Percentiles rank a stretch among this genome's conserved stretches.
Evolutionary conservation across 257 asterid species (phyloP).

Genomic region (Forsythia suspensa): DNA sequence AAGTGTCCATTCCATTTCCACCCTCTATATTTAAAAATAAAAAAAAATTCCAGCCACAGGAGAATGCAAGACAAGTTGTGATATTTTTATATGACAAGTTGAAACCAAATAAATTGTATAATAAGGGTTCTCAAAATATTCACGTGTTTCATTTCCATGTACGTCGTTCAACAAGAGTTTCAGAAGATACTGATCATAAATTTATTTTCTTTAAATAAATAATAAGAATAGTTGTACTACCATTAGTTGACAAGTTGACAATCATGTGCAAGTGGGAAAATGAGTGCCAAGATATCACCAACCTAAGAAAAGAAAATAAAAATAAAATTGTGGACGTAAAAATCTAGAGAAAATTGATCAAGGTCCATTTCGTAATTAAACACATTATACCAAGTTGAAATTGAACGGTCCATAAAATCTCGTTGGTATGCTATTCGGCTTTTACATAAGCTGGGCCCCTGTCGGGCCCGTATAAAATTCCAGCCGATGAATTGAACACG

Average conservation of each 20-base stretch:
- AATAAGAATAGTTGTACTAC: not conserved
- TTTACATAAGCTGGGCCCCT: conserved; percentile 10
- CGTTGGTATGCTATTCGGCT: not conserved
- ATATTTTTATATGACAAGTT: not conserved
- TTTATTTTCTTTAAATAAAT: not conserved
- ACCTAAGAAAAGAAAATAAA: not conserved
- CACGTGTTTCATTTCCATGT: not conserved
- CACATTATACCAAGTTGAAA: not conserved
- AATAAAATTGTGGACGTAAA: not conserved
- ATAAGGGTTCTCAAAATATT: not conserved
- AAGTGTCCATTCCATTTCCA: not conserved
- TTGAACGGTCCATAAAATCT: not conserved
- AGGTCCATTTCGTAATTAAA: not conserved
- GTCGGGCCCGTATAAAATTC: conserved; percentile 7
- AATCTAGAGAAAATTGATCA: not conserved
- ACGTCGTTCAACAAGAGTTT: not conserved
- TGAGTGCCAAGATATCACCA: not conserved
- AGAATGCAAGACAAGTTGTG: not conserved
- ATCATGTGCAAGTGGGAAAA: not conserved
- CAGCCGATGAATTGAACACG: conserved; percentile 21
- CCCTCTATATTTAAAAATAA: not conserved
- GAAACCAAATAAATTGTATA: not conserved
- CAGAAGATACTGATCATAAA: not conserved
- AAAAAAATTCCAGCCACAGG: not conserved
- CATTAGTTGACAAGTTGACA: not conserved